Base-by-base conservation (phyloP, 352 stramenopile genomes). In the Aphanomyces cochlioides region DNA sequence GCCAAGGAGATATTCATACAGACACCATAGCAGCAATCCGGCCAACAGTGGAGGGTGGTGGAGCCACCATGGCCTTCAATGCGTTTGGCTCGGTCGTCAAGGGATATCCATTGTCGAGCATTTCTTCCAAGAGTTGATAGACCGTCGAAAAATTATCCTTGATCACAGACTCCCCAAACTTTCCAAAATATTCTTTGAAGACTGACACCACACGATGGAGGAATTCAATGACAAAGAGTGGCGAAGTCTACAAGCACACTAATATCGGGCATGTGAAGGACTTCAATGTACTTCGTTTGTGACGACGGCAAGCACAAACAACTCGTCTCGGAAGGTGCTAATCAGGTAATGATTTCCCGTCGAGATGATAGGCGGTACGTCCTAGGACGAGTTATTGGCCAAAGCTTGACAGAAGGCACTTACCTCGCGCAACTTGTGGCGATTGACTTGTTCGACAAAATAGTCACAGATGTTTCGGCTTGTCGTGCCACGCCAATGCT, bases 91-190 rank as follows among this genome's bases (percentile, higher is more conserved):
- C 97, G 0, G 96, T 99, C 2, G 93, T 99, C 19, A 99, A 72
- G 3, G 97, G 96, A 77, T 98, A 98, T 12, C 97, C 97, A 74
- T 98, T 97, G 79, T 99, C 97, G 13, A 99, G 88, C 96, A 99
- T 99, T 80, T 98, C 92, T 67, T 98, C 90, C 37, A 98, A 76
- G 19, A 97, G 74, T 78, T 98, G 92, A 77, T 98, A 98, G 28
- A 98, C 92, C 0, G 90, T 98, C 8, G 88, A 96, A 77, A 99
- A 99, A 77, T 98, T 98, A 74, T 99, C 95, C 79, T 98, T 99
- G 75, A 99, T 98, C 4, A 93, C 90, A 67, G 86, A 92, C 73
- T 99, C 96, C 73, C 98, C 94, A 38, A 98, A 96, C 13, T 89
- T 90, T 67, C 93, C 95, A 80, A 99, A 98, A 77, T 99, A 99